These are phyloP conservation scores for Backusella psychrophila DNA, from an alignment of 192 early-diverging fungal genomes.

Conservation along the genomic window DNA sequence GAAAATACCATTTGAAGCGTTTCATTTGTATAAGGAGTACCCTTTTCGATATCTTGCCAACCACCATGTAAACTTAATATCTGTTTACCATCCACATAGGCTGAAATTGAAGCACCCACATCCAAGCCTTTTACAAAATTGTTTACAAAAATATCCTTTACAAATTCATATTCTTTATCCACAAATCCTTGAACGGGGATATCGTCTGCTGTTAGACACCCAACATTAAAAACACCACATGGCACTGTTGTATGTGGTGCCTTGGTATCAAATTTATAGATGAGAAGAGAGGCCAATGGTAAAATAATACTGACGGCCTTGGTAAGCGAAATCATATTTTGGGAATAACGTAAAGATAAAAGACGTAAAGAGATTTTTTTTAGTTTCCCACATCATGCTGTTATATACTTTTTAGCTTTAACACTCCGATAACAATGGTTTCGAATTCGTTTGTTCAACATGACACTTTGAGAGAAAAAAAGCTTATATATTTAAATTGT, in stretches of 20 bases:
- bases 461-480: neutral
- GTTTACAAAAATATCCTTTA: conserved; percentile 6
- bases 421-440: neutral
- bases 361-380: neutral
- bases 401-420: neutral
- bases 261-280: neutral
- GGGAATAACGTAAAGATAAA: neutral
- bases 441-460: no score
- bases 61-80: conserved; percentile 69
- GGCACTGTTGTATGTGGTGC: neutral
- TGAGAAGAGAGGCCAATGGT: neutral
- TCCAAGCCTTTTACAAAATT: conserved; percentile 44
- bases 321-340: neutral
- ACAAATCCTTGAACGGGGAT: conserved; percentile 9
- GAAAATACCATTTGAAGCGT: conserved; percentile 68
- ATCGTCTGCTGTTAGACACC: neutral
- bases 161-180: neutral
- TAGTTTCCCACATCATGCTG: neutral
- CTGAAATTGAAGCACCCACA: conserved; percentile 45
- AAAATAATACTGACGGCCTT: neutral
- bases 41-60: conserved; percentile 38
- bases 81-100: conserved; percentile 46
- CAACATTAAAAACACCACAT: neutral
- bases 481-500: neutral
- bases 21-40: conserved; percentile 45